Percentiles rank a stretch among this genome's conserved stretches.
Conservation (phyloP, 805 yeast species). For the Candida easanensis region DNA sequence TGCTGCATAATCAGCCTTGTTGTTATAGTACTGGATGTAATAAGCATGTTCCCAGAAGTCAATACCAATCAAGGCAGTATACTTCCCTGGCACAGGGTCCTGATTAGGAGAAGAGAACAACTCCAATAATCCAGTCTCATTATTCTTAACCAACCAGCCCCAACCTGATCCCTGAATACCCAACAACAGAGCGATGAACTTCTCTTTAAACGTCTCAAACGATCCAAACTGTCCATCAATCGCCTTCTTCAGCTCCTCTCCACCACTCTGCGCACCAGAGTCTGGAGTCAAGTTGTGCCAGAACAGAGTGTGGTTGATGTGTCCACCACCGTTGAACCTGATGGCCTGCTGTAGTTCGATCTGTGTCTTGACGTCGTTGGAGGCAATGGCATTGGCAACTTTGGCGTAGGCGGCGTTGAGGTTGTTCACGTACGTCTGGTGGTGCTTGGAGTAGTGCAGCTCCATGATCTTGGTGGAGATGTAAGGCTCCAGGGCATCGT, state of each 20-base stretch:
- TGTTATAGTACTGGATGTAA: constrained; percentile 51
- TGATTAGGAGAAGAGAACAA: constrained; percentile 46
- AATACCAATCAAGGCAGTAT: constrained; percentile 45
- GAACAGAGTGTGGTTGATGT: constrained; percentile 47
- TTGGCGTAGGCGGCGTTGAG: constrained; percentile 44
- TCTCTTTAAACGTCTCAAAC: constrained; percentile 38
- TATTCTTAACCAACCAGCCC: constrained; percentile 49
- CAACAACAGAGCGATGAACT: constrained; percentile 42
- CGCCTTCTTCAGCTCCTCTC: constrained; percentile 38
- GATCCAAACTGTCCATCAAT: constrained; percentile 44
- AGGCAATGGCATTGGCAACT: constrained; percentile 32
- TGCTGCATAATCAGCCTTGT: constrained; percentile 47
- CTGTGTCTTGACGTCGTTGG: constrained; percentile 39
- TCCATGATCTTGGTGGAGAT: constrained; percentile 46
- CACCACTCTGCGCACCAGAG: constrained; percentile 31
- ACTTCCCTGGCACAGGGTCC: constrained; percentile 42
- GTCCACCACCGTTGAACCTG: constrained; percentile 51
- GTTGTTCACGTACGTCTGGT: constrained; percentile 47
- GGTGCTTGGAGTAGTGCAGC: constrained; percentile 48
- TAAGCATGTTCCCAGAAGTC: constrained; percentile 57
- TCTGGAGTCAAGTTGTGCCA: constrained; percentile 48
- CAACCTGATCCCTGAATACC: constrained; percentile 54
- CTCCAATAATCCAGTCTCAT: constrained; percentile 38
- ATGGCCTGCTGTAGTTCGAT: constrained; percentile 43
- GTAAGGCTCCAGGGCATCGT: constrained; percentile 46